Percentiles rank a stretch among this genome's conserved stretches.
Evolutionary conservation across 2,329 filamentous ascomycete species (phyloP).

Genomic region (Pseudovirgaria hyperparasitica): DNA sequence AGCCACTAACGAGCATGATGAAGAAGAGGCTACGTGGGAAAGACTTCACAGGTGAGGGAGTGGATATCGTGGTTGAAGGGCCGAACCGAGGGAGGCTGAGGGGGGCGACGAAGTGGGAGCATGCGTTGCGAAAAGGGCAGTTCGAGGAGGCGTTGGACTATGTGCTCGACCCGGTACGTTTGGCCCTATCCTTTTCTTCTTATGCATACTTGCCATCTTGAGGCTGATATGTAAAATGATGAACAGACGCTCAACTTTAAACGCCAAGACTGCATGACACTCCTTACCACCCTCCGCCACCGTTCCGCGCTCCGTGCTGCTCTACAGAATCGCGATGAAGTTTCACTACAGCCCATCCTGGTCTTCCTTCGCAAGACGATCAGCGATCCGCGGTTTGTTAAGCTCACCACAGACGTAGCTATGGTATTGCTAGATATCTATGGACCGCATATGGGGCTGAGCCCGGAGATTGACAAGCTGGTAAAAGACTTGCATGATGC

Average conservation of each 20-base stretch:
- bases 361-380: conserved; percentile 74
- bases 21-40: conserved; percentile 54
- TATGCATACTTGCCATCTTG: no score
- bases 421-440: conserved; percentile 81
- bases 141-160: conserved; percentile 70
- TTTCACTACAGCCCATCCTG: conserved; percentile 67
- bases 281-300: conserved; percentile 76
- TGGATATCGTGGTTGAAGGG: conserved; percentile 76
- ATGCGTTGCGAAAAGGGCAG: conserved; percentile 62
- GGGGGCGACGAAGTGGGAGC: conserved; percentile 65
- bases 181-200: no score
- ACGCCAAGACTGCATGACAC: conserved; percentile 46
- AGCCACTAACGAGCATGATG: no score
- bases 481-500: conserved; percentile 56
- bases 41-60: conserved; percentile 72
- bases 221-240: no score
- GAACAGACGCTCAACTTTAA: conserved; percentile 14
- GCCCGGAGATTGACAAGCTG: conserved; percentile 56
- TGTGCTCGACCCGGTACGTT: conserved; percentile 43
- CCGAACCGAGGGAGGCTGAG: conserved; percentile 52
- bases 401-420: conserved; percentile 69
- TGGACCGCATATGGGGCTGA: conserved; percentile 62
- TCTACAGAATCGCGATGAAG: conserved; percentile 68
- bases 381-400: conserved; percentile 67
- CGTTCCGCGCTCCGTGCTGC: conserved; percentile 73